Evolutionary conservation across 2,329 filamentous ascomycete genomes (phyloP).

Genomic region (Colletotrichum chrysophilum): DNA sequence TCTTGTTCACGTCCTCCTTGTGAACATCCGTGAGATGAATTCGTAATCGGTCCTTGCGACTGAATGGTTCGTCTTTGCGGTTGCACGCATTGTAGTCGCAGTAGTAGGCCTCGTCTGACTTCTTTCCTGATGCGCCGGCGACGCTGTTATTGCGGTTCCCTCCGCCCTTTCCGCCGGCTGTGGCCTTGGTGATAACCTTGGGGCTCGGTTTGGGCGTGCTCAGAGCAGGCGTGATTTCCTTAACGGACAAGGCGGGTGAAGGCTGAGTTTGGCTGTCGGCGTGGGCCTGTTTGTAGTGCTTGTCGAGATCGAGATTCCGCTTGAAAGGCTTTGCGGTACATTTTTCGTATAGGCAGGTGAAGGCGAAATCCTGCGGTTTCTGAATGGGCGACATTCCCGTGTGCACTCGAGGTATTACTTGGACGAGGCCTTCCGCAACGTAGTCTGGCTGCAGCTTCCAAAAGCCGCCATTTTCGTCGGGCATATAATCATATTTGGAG

Average conservation of each 20-base stretch:
- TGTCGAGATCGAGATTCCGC: constrained; percentile 58
- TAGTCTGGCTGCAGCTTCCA: constrained; percentile 21
- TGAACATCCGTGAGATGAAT: constrained; percentile 62
- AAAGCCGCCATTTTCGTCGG: constrained; percentile 21
- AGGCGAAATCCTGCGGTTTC: constrained; percentile 16
- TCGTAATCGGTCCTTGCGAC: constrained; percentile 60
- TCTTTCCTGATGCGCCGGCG: constrained; percentile 20
- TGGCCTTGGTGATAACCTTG: constrained; percentile 13
- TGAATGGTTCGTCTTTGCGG: constrained; percentile 51
- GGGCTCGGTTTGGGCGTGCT: constrained; percentile 15
- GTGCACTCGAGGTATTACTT: constrained; percentile 9
- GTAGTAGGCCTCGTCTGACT: constrained; percentile 44
- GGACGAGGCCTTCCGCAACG: constrained; percentile 8
- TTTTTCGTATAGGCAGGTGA: constrained; percentile 39
- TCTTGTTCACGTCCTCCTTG: constrained; percentile 57
- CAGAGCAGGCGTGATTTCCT: constrained; percentile 14
- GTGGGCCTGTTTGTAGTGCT: constrained; percentile 57
- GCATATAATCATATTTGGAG: constrained; percentile 23
- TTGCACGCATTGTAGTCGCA: constrained; percentile 59
- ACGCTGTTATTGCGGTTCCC: constrained; percentile 15
- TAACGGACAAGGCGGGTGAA: constrained; percentile 14
- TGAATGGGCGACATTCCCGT: constrained; percentile 20
- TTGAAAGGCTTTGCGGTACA: constrained; percentile 54
- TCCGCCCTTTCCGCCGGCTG: background rate
- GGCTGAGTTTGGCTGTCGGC: constrained; percentile 24